Conservation (phyloP, 1,139 yeast genomes). For the Geotrichum phurueaensis region DNA sequence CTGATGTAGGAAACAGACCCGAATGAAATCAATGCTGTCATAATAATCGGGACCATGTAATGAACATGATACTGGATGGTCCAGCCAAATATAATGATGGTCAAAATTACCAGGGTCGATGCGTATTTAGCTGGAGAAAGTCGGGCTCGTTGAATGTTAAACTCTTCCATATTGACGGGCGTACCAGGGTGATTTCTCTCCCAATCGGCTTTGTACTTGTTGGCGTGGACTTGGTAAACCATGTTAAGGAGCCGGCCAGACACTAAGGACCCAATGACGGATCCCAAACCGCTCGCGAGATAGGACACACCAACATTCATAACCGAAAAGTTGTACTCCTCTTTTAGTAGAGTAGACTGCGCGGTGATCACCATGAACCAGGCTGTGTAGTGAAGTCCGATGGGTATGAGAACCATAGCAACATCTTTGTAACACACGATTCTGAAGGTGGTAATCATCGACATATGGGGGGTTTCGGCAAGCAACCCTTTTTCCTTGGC, state of each 20-base stretch:
- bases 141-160: constrained; percentile 48
- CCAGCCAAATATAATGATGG: constrained; percentile 64
- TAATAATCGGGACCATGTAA: constrained; percentile 52
- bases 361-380: constrained; percentile 71
- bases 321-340: constrained; percentile 45
- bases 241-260: constrained; percentile 35
- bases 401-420: constrained; percentile 43
- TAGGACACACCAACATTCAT: constrained; percentile 58
- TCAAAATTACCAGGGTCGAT: constrained; percentile 29
- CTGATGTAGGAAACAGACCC: constrained; percentile 46
- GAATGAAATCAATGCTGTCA: constrained; percentile 43
- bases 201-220: constrained; percentile 46
- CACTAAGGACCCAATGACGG: constrained; percentile 33
- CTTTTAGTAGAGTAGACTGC: constrained; percentile 48
- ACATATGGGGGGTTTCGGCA: constrained; percentile 41
- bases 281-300: constrained; percentile 38
- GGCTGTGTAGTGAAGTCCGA: constrained; percentile 55
- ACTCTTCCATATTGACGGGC: constrained; percentile 28
- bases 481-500: constrained; percentile 24
- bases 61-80: constrained; percentile 46
- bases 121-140: constrained; percentile 38
- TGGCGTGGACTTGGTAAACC: constrained; percentile 29
- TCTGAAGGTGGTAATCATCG: constrained; percentile 35
- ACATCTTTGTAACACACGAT: constrained; percentile 34
- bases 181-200: constrained; percentile 15